Evolutionary conservation across 2,329 filamentous ascomycete genomes (phyloP), one percentile per base, ranked within the genome.

Genomic region (Atkinsonella texensis): DNA sequence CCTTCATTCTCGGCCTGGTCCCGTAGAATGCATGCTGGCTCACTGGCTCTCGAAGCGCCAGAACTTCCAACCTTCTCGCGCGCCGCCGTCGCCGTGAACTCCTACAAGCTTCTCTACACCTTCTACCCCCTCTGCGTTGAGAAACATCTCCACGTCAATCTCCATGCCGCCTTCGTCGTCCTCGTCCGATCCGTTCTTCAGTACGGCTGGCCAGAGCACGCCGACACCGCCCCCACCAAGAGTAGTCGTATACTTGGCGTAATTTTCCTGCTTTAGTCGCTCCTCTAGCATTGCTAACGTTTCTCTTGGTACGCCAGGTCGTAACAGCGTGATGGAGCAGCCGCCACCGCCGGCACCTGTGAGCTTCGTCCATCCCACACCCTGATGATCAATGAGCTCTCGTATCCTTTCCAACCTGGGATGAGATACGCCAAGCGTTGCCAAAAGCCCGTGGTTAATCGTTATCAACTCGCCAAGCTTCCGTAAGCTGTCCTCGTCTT

Each of bases 341-440:
- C 93, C 93, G 52, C 93, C 94, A 12, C 93, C 94, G 20, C 93
- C 93, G 1, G 93, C 93, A 35, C 93, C 93, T 0, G 93, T 98
- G 52, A 98, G 77, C 67, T 98, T 98, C 12, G 93, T 96, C 90
- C 90, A 98, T 32, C 93, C 93, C 52, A 96, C 86, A 41, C 85
- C 86, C 52, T 89, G 80, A 59, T 93, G 83, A 58, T 98, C 91
- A 47, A 95, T 85, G 28, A 98, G 74, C 69, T 95, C 91, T 55
- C 93, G 83, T 59, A 98, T 83, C 33, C 91, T 82, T 70, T 98
- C 93, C 28, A 98, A 76, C 46, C 89, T 84, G 1, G 93, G 94
- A 67, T 98, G 93, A 2, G 90, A 97, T 31, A 97, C 93, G 8
- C 93, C 93, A 3, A 98, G 74, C 1, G 89, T 85, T n/a, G 89